Percentiles rank a stretch among this genome's conserved stretches.
phyloP scores from a whole-genome alignment of 176 grass and related monocot genomes.

The Avena sativa region DNA sequence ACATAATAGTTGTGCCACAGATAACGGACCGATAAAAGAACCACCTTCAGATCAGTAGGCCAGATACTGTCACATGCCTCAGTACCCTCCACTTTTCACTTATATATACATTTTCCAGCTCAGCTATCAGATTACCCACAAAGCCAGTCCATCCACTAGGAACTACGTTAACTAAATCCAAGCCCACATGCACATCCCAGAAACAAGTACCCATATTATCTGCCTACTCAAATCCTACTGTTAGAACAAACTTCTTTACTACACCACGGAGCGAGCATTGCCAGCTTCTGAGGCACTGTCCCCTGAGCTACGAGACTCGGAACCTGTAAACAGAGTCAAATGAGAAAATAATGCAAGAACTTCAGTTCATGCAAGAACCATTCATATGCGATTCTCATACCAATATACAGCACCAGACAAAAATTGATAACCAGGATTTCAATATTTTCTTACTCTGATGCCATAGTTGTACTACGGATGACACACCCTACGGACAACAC shows the following conservation, averaged over 20 bases:
- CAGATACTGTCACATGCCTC: neutral
- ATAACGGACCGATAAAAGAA: neutral
- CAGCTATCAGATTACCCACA: slow-evolving; percentile 33
- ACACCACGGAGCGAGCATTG: too few relatives aligned
- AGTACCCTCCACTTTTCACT: neutral
- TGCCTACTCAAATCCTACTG: too few relatives aligned
- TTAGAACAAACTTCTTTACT: too few relatives aligned
- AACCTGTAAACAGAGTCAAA: too few relatives aligned
- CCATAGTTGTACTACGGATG: neutral
- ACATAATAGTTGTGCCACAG: neutral
- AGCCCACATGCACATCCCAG: neutral
- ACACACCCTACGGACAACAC: neutral
- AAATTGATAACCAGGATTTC: neutral
- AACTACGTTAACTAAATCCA: slow-evolving; percentile 23
- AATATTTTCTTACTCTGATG: neutral
- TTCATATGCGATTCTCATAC: neutral
- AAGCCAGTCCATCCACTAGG: slow-evolving; percentile 5
- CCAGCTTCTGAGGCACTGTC: too few relatives aligned
- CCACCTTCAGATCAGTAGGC: slow-evolving; percentile 20
- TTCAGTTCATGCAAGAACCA: too few relatives aligned
- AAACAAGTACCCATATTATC: too few relatives aligned
- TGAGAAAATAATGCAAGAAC: too few relatives aligned
- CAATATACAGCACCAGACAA: neutral
- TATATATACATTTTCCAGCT: slow-evolving; percentile 33
- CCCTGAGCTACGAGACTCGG: too few relatives aligned